Percentiles rank a stretch among this genome's conserved stretches.
Conservation (phyloP, 345 rosid genomes). For the Melastoma malabathricum region DNA sequence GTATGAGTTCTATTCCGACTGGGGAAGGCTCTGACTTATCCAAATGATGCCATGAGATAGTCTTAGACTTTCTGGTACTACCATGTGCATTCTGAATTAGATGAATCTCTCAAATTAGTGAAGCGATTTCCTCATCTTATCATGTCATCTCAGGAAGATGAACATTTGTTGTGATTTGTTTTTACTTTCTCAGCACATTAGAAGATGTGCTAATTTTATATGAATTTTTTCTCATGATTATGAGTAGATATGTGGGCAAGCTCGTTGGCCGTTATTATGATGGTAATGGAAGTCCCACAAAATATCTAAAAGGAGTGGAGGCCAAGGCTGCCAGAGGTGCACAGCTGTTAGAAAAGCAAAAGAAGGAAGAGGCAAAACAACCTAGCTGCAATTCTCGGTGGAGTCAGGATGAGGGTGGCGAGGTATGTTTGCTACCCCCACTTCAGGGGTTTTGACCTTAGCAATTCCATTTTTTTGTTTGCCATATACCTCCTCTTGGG, state of each 20-base stretch:
- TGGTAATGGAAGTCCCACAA: constrained; percentile 66
- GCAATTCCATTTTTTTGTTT: neutral
- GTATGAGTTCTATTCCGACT: no score
- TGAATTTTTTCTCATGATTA: neutral
- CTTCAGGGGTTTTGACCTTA: neutral
- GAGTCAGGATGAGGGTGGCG: constrained; percentile 89
- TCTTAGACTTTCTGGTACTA: no score
- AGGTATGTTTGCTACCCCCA: constrained; percentile 25
- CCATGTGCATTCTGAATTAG: no score
- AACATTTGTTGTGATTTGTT: no score
- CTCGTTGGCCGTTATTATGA: constrained; percentile 82
- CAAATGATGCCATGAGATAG: no score
- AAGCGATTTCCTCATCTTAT: no score
- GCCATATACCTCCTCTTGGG: no score
- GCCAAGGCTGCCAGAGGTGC: constrained; percentile 91
- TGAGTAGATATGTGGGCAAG: constrained; percentile 62
- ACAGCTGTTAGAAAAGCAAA: constrained; percentile 82
- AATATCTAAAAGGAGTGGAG: constrained; percentile 80
- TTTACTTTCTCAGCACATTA: no score
- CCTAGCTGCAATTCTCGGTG: constrained; percentile 80
- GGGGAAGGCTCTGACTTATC: no score
- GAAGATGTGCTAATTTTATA: neutral
- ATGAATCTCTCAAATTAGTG: no score
- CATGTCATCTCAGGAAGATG: no score
- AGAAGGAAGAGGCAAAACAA: constrained; percentile 81